Base-by-base conservation (phyloP, 1,284 basidiomycete species). In the Malassezia dermatis region DNA sequence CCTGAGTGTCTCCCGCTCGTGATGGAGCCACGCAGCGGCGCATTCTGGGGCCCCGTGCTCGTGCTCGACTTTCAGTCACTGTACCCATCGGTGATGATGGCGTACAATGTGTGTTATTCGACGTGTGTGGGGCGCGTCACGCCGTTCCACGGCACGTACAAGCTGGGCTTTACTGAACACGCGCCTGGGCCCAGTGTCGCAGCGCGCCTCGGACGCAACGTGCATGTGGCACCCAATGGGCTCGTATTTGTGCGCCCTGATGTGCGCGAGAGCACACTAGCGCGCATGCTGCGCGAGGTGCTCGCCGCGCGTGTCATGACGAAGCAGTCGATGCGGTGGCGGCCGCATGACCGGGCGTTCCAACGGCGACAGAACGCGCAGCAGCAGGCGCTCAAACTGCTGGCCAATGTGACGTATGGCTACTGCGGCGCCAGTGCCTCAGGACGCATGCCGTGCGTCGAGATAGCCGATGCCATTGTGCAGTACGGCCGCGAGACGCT, bases 221-320 rank as follows among this genome's bases (percentile, higher is more conserved):
- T 93, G 40, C 84, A 80, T 27, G 23, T 54, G 27, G 45, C 45
- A 13, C 89, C 93, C 0, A 98, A 95, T 66, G 93, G 93, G 0
- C 84, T 95, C 63, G 82, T 95, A 75, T 96, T 90, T 73, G 88
- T 89, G 52, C 94, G 93, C 71, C 80, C 84, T 0, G 79, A 81
- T 37, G 84, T 96, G 4, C 82, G 93, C 28, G 85, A 84, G 71
- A 88, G 89, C 26, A 78, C 95, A 13, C 78, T 98, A 11, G 83
- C 84, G 3, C 84, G 91, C 64, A 96, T 98, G 93, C 79, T 98
- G 59, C 82, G 81, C 15, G 93, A 98, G 76, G 79, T 98, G 5
- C 78, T 98, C 56, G 88, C 94, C 52, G 95, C 93, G n/a, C 80
- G 94, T 47, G 87, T 95, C 7, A 96, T 98, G 91, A 85, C 96